Percentiles rank a stretch among this genome's conserved stretches.
These are phyloP conservation scores for Sporothrix brunneoviolacea DNA, from an alignment of 2,329 filamentous ascomycete species.

Conservation along the genomic window DNA sequence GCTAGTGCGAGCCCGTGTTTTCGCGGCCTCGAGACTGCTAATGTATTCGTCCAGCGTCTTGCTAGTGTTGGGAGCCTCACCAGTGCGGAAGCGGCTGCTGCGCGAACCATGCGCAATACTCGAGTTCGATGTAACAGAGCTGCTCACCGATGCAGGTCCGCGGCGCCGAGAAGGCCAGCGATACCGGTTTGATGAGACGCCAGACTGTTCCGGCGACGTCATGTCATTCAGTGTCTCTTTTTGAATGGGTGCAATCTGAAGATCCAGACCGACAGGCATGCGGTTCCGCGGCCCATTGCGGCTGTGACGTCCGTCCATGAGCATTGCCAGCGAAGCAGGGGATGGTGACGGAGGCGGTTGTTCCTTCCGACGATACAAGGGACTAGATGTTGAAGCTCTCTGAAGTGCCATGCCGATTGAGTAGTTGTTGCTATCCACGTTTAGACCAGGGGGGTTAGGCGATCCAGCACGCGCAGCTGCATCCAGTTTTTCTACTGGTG, in stretches of 20 bases:
- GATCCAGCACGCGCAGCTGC: constrained; percentile 24
- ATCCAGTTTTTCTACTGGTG: constrained; percentile 22
- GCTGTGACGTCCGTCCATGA: constrained; percentile 53
- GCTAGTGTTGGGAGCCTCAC: constrained; percentile 44
- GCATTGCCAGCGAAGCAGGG: constrained; percentile 54
- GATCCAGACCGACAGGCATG: constrained; percentile 62
- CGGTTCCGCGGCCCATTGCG: constrained; percentile 69
- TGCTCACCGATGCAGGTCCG: constrained; percentile 49
- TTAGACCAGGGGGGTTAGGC: constrained; percentile 34
- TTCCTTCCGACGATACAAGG: constrained; percentile 45
- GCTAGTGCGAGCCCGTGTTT: constrained; percentile 49
- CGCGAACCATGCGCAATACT: constrained; percentile 36
- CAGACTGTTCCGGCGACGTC: constrained; percentile 51
- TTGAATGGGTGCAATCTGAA: constrained; percentile 47
- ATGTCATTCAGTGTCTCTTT: constrained; percentile 44
- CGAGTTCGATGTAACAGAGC: constrained; percentile 51
- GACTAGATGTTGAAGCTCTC: constrained; percentile 61
- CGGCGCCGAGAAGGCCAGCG: constrained; percentile 50
- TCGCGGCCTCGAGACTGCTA: constrained; percentile 73
- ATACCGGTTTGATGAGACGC: constrained; percentile 45
- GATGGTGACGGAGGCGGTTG: constrained; percentile 62
- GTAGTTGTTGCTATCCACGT: constrained; percentile 26
- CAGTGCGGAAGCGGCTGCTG: constrained; percentile 37
- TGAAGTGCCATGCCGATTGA: constrained; percentile 42
- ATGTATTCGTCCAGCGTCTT: constrained; percentile 78